Percentiles rank a stretch among this genome's conserved stretches.
Evolutionary conservation across 83 land plant species (phyloP).

Genomic region (Thuja plicata): DNA sequence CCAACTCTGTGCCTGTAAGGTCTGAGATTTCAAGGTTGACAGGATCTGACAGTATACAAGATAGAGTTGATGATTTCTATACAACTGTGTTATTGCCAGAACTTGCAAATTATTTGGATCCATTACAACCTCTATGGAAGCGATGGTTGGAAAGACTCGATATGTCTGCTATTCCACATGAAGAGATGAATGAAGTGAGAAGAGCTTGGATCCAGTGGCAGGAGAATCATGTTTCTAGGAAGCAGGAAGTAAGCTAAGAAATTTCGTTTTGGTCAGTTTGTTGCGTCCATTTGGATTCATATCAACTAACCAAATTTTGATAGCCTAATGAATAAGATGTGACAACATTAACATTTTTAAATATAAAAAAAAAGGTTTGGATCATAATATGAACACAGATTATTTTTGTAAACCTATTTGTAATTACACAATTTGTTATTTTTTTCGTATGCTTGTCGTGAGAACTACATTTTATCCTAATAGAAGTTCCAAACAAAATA

Average conservation of each 20-base stretch:
- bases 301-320: too few relatives aligned
- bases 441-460: too few relatives aligned
- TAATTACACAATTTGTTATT: too few relatives aligned
- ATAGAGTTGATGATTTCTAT: constrained; percentile 57
- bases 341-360: too few relatives aligned
- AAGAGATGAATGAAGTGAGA: constrained; percentile 70
- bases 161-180: constrained; percentile 56
- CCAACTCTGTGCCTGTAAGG: constrained; percentile 6
- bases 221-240: constrained; percentile 12
- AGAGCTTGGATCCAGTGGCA: constrained; percentile 70
- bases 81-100: constrained; percentile 55
- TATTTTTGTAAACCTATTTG: too few relatives aligned
- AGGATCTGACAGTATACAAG: constrained; percentile 56
- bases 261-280: neutral
- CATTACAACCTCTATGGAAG: constrained; percentile 63
- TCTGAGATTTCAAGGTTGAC: constrained; percentile 54
- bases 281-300: too few relatives aligned
- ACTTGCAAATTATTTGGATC: constrained; percentile 53
- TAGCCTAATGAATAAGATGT: too few relatives aligned
- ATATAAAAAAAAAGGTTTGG: too few relatives aligned
- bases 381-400: too few relatives aligned
- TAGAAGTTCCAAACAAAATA: too few relatives aligned
- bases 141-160: constrained; percentile 80
- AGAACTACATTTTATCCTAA: too few relatives aligned
- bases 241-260: constrained; percentile 1